Evolutionary conservation across 306 rosid species (phyloP).

Genomic region (Acacia melanoxylon): DNA sequence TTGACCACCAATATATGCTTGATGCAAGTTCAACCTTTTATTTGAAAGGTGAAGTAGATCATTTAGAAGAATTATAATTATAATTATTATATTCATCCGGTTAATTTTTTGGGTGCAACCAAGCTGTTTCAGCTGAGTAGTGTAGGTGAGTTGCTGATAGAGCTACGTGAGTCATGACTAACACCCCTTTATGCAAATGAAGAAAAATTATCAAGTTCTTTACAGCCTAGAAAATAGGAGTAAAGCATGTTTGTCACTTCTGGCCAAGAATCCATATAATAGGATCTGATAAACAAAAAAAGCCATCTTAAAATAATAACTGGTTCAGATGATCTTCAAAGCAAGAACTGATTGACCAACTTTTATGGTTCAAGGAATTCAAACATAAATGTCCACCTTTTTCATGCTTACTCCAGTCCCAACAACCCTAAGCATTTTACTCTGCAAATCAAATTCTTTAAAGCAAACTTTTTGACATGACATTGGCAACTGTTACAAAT

Average conservation of each 20-base stretch:
- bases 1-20: not conserved
- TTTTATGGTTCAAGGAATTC: not conserved
- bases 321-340: not conserved
- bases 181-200: not conserved
- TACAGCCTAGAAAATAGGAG: not conserved
- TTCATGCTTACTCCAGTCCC: constrained; percentile 3
- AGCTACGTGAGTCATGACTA: not conserved
- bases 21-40: not conserved
- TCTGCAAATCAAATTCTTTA: not conserved
- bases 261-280: not conserved
- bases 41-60: not conserved
- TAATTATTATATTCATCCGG: not conserved
- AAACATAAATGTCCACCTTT: not conserved
- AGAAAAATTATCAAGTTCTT: not conserved
- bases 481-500: not conserved
- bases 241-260: not conserved
- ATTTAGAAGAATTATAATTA: not conserved
- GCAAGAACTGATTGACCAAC: not conserved
- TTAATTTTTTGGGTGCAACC: not conserved
- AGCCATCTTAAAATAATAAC: not conserved
- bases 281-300: not conserved
- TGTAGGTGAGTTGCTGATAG: not conserved
- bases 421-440: not conserved
- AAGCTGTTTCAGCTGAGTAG: not conserved
- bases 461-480: not conserved